phyloP scores from a whole-genome alignment of 1,139 yeast genomes.

The Wickerhamomyces sp. region DNA sequence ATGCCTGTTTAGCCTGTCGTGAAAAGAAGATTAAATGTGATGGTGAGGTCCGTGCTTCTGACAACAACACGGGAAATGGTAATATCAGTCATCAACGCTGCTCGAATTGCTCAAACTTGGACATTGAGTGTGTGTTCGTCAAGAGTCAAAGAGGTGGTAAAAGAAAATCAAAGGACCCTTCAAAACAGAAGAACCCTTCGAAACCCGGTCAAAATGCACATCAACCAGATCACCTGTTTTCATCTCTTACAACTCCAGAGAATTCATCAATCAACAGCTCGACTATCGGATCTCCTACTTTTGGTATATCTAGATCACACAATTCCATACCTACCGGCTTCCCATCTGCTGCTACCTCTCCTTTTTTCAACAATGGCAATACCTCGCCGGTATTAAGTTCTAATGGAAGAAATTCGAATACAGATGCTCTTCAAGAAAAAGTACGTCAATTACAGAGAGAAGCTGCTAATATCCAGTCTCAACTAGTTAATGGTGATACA shows the following conservation, averaged over 20 bases:
- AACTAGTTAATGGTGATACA: conserved; percentile 7
- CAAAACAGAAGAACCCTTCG: conserved; percentile 5
- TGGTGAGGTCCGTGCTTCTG: conserved; percentile 40
- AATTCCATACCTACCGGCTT: no score
- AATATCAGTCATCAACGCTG: conserved; percentile 32
- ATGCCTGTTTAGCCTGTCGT: conserved; percentile 60
- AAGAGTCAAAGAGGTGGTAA: conserved; percentile 58
- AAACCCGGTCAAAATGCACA: conserved; percentile 3
- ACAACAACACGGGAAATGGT: conserved; percentile 21
- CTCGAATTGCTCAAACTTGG: conserved; percentile 47
- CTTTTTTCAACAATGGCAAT: conserved; percentile 7
- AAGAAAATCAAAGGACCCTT: conserved; percentile 32
- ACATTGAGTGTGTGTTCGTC: conserved; percentile 52
- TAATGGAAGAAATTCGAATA: conserved; percentile 3
- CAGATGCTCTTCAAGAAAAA: conserved; percentile 15
- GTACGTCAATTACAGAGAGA: conserved; percentile 19
- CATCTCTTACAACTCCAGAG: neutral
- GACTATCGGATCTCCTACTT: conserved; percentile 6
- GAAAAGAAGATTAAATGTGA: conserved; percentile 63
- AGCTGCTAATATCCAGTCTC: conserved; percentile 19
- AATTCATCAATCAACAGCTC: neutral
- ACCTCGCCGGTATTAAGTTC: conserved; percentile 4
- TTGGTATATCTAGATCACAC: conserved; percentile 1
- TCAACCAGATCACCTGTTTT: neutral
- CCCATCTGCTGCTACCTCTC: conserved; percentile 8